Evolutionary conservation across 2,329 filamentous ascomycete species (phyloP), one percentile per base, ranked within the genome.

Genomic region (Periglandula ipomoeae): DNA sequence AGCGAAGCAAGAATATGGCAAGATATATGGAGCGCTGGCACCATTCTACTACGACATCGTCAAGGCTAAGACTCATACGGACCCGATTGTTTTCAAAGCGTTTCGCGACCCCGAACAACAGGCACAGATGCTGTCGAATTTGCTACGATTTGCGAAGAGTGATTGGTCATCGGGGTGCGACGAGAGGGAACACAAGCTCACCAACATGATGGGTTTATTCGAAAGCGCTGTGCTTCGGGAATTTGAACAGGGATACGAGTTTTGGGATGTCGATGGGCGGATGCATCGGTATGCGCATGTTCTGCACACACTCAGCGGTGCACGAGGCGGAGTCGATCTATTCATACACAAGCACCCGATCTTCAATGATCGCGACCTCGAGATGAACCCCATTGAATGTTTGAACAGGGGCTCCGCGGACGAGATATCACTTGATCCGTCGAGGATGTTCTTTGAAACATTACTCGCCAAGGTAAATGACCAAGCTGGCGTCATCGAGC

Each of bases 221-320:
- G 91, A 97, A 67, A 89, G 84, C 49, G 89, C 90, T 3, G 90
- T 94, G 3, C 70, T 96, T 46, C 79, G 86, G 44, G 93, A 98
- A 64, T 98, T 98, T 57, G 87, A 94, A 65, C 86, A 93, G 60
- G 93, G 89, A 4, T 95, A 94, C 56, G 88, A 93, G 63, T 83
- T 82, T 39, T 87, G 85, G 70, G 91, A 98, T 63, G 82, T 94
- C 47, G 86, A 95, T 55, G 89, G 88, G 2, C 77, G 83, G 47
- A 96, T 97, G 91, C 82, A 78, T 56, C 81, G 86, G 60, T 97
- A 95, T 65, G 90, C 90, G 2, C 82, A 89, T 57, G 89, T 98
- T 15, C 70, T 98, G 49, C 82, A 87, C 50, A 78, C 79, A 2
- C 73, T 98, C 40, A 94, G 95, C 62, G 89, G 87, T 23, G 89